phyloP scores from a whole-genome alignment of 805 yeast species.

The Wickerhamomyces sydowiorum region DNA sequence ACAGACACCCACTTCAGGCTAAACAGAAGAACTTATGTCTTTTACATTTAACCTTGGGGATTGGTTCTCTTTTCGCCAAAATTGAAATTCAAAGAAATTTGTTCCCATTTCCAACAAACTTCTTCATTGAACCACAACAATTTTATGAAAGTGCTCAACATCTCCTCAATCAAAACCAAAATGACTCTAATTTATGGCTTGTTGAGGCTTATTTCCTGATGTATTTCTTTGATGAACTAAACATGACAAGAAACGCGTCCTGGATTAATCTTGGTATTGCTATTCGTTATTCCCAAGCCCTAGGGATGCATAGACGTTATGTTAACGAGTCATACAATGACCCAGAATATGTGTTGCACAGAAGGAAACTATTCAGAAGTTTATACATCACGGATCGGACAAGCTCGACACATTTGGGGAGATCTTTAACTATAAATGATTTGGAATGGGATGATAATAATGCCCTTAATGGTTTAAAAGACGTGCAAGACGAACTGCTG shows the following conservation, averaged over 20 bases:
- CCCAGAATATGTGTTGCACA: constrained; percentile 18
- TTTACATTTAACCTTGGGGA: constrained; percentile 33
- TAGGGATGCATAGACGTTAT: constrained; percentile 34
- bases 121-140: constrained; percentile 23
- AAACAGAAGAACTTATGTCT: constrained; percentile 26
- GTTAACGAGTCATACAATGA: constrained; percentile 33
- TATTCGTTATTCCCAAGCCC: constrained; percentile 36
- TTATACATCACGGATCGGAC: constrained; percentile 30
- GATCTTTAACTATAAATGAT: constrained; percentile 31
- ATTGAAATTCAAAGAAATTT: constrained; percentile 20
- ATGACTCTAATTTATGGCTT: constrained; percentile 36
- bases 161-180: constrained; percentile 26
- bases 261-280: constrained; percentile 39
- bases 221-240: constrained; percentile 34
- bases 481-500: constrained; percentile 25
- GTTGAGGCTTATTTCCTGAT: constrained; percentile 34
- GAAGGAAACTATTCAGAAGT: constrained; percentile 31
- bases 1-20: constrained; percentile 23
- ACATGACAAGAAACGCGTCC: constrained; percentile 34
- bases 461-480: constrained; percentile 13
- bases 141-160: constrained; percentile 32
- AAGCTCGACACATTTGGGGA: constrained; percentile 30
- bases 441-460: constrained; percentile 34
- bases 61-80: constrained; percentile 34
- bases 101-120: constrained; percentile 18